Base-by-base conservation (phyloP, 495 filamentous ascomycete genomes). In the Aspergillus nidulans region DNA sequence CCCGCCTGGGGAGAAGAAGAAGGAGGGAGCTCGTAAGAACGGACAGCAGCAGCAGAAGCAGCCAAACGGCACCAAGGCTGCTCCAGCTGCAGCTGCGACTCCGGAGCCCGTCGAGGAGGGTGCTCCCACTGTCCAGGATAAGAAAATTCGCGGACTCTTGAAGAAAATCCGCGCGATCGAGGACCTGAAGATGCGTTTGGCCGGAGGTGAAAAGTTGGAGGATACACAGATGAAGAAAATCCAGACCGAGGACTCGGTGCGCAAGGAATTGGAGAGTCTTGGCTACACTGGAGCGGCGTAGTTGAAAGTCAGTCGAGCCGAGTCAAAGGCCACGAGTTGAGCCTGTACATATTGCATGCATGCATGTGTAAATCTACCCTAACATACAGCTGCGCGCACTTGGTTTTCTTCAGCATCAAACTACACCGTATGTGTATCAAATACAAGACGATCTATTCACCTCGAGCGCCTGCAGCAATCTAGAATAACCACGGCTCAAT, bases 201-300 rank as follows among this genome's bases (percentile, higher is more conserved):
- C 92, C 3, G 84, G 84, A 32, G 95, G 94, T 10, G 94, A 98
- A 80, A 97, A 96, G 76, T 69, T 98, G 53, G 94, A 98, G 72
- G 91, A 96, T 67, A 98, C 94, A 44, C 94, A 98, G 77, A 83
- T 97, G 78, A 95, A 94, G 82, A 98, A 98, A 81, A 98, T 98
- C 58, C 80, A 82, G 19, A 98, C 92, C 4, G 95, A 97, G 76
- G 77, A 83, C 28, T 66, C 77, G 7, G 90, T 98, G 28, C 78
- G 89, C 52, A 88, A 84, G 70, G 94, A 98, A 71, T 70, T 98
- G 46, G 81, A 85, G 28, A 72, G 63, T n/a, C 63, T 88, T 52
- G 85, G 83, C 20, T 80, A 75, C 57, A 72, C 52, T 47, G 78
- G 77, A 49, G 30, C 30, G 30, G 30, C 30, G 30, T 34, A 34